Evolutionary conservation across 352 stramenopile species (phyloP).

Genomic region (Pythium sukuiense): DNA sequence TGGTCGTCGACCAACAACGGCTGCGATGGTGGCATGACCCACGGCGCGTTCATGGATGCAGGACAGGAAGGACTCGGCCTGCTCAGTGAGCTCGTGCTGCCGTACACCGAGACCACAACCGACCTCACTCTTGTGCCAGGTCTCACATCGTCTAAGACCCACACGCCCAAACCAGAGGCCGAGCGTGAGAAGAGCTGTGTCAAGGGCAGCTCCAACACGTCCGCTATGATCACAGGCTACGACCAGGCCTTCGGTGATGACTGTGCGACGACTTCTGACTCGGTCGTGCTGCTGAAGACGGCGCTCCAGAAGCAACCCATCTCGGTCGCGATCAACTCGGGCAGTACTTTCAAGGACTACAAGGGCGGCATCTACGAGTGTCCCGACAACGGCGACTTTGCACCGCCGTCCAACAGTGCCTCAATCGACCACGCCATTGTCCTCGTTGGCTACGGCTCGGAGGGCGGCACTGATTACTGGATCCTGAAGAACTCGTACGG

Average conservation of each 20-base stretch:
- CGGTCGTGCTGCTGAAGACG: conserved; percentile 60
- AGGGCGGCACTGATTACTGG: conserved; percentile 58
- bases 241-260: conserved; percentile 61
- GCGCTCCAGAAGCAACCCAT: conserved; percentile 72
- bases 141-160: conserved; percentile 21
- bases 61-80: conserved; percentile 50
- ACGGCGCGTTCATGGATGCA: conserved; percentile 67
- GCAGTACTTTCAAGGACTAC: conserved; percentile 78
- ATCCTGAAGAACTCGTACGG: conserved; percentile 87
- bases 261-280: conserved; percentile 51
- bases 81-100: conserved; percentile 61
- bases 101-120: conserved; percentile 60
- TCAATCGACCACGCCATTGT: conserved; percentile 75
- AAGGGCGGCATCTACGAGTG: conserved; percentile 74
- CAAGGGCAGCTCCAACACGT: conserved; percentile 35
- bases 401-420: conserved; percentile 32
- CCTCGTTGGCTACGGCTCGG: conserved; percentile 68
- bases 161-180: conserved; percentile 16
- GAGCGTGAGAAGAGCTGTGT: conserved; percentile 43
- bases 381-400: conserved; percentile 70
- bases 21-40: conserved; percentile 76
- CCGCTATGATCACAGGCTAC: conserved; percentile 70
- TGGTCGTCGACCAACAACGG: conserved; percentile 72
- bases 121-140: conserved; percentile 35
- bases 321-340: conserved; percentile 78